Percentiles rank a stretch among this genome's conserved stretches.
phyloP scores from a whole-genome alignment of 169 alveolate species.

The Eimeria praecox region DNA sequence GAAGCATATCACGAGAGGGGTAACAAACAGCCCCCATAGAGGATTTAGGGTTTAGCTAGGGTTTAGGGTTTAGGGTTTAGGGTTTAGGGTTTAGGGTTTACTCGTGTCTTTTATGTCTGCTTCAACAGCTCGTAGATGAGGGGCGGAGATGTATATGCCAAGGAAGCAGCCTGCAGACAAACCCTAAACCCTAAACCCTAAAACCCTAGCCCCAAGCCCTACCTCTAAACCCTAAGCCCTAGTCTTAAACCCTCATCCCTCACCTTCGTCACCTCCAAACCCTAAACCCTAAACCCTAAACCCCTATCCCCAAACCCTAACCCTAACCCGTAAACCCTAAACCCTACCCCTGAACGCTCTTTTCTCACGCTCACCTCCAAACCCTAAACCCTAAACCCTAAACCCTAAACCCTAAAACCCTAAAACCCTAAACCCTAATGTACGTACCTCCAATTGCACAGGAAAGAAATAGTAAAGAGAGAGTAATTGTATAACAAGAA shows the following conservation, averaged over 20 bases:
- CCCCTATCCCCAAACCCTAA: neutral
- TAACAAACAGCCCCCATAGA: neutral
- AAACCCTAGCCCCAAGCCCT: neutral
- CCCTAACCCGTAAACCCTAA: constrained; percentile 25
- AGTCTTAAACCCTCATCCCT: neutral
- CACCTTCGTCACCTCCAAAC: no score
- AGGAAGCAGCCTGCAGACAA: neutral
- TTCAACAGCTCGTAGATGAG: neutral
- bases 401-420: neutral
- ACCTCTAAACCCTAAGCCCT: neutral
- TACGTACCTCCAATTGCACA: no score
- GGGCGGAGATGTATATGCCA: neutral
- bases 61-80: constrained; percentile 10
- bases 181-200: neutral
- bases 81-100: neutral
- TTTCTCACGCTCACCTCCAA: neutral
- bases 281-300: no score
- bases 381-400: constrained; percentile 26
- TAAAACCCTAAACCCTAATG: neutral
- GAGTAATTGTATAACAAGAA: neutral
- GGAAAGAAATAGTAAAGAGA: no score
- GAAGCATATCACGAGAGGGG: neutral
- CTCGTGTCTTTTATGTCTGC: neutral
- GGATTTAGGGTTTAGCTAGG: constrained; percentile 45
- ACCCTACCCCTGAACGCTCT: neutral